These are phyloP conservation scores for Cercospora zeina DNA, from an alignment of 2,329 filamentous ascomycete species.

Conservation along the genomic window DNA sequence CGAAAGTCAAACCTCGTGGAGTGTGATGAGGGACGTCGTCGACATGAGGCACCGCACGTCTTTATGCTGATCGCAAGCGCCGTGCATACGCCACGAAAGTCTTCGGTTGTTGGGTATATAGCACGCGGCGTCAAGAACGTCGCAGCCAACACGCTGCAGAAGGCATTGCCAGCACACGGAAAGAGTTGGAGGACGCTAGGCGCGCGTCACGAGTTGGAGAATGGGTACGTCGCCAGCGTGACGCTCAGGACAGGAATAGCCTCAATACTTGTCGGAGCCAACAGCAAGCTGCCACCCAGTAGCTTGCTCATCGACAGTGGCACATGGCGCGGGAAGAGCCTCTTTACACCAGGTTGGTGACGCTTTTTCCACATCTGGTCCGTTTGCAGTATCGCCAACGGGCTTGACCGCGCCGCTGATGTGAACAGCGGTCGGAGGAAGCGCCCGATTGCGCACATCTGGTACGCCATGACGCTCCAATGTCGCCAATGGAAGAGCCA, in stretches of 20 bases:
- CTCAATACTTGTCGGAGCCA: constrained; percentile 9
- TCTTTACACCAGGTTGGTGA: constrained; percentile 14
- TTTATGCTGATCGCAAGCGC: constrained; percentile 24
- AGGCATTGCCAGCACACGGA: neutral
- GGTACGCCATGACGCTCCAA: neutral
- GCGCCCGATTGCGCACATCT: constrained; percentile 14
- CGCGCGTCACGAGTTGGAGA: constrained; percentile 17
- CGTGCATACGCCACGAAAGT: constrained; percentile 8
- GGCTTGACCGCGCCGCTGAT: constrained; percentile 8
- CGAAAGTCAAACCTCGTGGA: constrained; percentile 10
- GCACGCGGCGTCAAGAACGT: constrained; percentile 14
- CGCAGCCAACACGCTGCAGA: neutral
- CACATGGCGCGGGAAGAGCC: constrained; percentile 16
- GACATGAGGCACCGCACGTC: constrained; percentile 22
- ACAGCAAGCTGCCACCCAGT: constrained; percentile 17
- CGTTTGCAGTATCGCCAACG: constrained; percentile 13
- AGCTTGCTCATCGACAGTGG: constrained; percentile 5
- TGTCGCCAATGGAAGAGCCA: constrained; percentile 16
- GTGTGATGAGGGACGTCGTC: constrained; percentile 9
- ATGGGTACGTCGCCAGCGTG: constrained; percentile 16
- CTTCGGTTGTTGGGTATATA: constrained; percentile 5
- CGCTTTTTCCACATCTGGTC: constrained; percentile 3
- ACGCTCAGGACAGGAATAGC: constrained; percentile 20
- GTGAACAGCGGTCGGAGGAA: constrained; percentile 5
- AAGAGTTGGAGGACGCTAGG: neutral